These are phyloP conservation scores for Decorospora gaudefroyi DNA, from an alignment of 2,329 filamentous ascomycete species.

Conservation along the genomic window DNA sequence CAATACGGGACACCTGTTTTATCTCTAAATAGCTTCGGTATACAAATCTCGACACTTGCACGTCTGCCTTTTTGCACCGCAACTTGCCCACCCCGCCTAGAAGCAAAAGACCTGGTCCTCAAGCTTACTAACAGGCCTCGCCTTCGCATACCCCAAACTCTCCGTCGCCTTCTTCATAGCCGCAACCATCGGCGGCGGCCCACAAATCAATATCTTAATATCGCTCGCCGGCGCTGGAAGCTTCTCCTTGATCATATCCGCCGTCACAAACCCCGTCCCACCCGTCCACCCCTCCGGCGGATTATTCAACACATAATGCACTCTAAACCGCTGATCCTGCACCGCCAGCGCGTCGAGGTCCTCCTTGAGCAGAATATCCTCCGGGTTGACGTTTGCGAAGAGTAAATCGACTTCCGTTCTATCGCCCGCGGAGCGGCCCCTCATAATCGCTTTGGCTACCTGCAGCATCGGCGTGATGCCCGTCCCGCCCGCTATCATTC, in stretches of 20 bases:
- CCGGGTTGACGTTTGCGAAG: slow-evolving; percentile 91
- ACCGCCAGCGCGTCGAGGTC: slow-evolving; percentile 80
- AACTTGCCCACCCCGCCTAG: slow-evolving; percentile 53
- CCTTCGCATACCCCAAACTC: slow-evolving; percentile 87
- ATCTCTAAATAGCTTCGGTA: too few relatives aligned
- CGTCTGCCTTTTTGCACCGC: too few relatives aligned
- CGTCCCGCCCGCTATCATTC: slow-evolving; percentile 97
- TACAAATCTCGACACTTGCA: too few relatives aligned
- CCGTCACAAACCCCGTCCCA: slow-evolving; percentile 91
- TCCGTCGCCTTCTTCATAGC: slow-evolving; percentile 97
- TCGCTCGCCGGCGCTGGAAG: slow-evolving; percentile 82
- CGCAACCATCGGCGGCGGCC: slow-evolving; percentile 93
- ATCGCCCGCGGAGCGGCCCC: slow-evolving; percentile 74
- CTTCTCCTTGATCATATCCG: slow-evolving; percentile 89
- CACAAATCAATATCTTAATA: slow-evolving; percentile 92
- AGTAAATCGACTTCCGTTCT: slow-evolving; percentile 85
- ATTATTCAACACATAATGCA: slow-evolving; percentile 97
- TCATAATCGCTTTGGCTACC: slow-evolving; percentile 84
- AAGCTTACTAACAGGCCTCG: slow-evolving; percentile 93
- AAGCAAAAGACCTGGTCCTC: slow-evolving; percentile 98
- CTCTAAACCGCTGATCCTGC: slow-evolving; percentile 78
- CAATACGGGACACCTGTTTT: too few relatives aligned
- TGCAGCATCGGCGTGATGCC: slow-evolving; percentile 99
- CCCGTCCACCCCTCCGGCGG: slow-evolving; percentile 90
- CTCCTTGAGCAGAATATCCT: slow-evolving; percentile 92